These are phyloP conservation scores for Hypoxylon sp. DNA, from an alignment of 2,329 filamentous ascomycete species.

Conservation along the genomic window DNA sequence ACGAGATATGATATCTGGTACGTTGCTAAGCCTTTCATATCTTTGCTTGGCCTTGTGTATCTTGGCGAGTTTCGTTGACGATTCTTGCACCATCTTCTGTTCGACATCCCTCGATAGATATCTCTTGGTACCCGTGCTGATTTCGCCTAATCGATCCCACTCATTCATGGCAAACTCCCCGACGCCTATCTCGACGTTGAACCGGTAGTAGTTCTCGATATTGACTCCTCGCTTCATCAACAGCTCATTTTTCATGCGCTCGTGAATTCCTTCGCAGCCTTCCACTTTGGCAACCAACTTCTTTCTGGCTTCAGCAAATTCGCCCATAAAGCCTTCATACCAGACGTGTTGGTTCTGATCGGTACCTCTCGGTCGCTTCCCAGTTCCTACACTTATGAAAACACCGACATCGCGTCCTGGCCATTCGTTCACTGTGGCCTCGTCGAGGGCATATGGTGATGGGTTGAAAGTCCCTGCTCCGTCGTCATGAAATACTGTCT, in stretches of 20 bases:
- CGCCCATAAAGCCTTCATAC: constrained; percentile 94
- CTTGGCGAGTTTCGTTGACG: constrained; percentile 82
- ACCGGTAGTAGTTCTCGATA: constrained; percentile 88
- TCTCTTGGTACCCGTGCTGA: constrained; percentile 87
- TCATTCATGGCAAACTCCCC: constrained; percentile 99
- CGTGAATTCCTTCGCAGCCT: constrained; percentile 90
- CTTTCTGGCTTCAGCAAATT: constrained; percentile 88
- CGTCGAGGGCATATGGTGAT: constrained; percentile 83
- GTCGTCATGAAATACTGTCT: constrained; percentile 93
- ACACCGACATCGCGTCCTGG: constrained; percentile 91
- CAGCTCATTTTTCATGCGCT: constrained; percentile 82
- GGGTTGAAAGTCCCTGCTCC: constrained; percentile 93
- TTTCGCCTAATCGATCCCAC: constrained; percentile 92
- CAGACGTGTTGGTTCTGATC: constrained; percentile 80
- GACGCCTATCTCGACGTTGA: constrained; percentile 97
- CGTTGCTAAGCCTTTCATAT: constrained; percentile 60
- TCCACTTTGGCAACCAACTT: constrained; percentile 92
- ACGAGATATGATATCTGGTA: constrained; percentile 56
- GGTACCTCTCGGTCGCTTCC: constrained; percentile 73
- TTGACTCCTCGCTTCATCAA: constrained; percentile 81
- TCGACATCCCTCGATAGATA: constrained; percentile 80
- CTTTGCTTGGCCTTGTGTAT: constrained; percentile 80
- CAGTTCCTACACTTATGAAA: constrained; percentile 93
- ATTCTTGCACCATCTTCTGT: constrained; percentile 78
- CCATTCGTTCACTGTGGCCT: constrained; percentile 93